Percentiles rank a stretch among this genome's conserved stretches.
Conservation (phyloP, 2,329 filamentous ascomycete genomes). For the Colletotrichum cordylinicola region DNA sequence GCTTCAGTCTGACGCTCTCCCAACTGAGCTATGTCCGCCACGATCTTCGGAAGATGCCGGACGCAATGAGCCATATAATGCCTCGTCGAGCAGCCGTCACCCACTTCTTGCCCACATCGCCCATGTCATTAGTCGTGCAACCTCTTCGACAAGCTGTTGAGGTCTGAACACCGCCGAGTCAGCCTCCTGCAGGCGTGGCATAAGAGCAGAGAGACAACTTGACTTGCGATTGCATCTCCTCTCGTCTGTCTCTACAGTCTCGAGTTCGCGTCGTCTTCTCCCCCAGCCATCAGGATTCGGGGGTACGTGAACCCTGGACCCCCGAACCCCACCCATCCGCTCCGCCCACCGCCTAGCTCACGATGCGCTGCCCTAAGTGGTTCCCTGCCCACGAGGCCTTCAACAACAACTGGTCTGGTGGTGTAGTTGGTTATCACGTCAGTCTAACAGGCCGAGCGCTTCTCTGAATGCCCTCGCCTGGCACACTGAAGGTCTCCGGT, state of each 20-base stretch:
- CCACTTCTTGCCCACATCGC: not conserved
- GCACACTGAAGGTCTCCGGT: constrained; percentile 19
- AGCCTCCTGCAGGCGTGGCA: not conserved
- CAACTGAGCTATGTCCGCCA: constrained; percentile 23
- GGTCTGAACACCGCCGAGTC: not conserved
- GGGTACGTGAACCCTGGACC: not conserved
- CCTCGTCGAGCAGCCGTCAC: no score
- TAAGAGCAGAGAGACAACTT: not conserved
- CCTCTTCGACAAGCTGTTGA: not conserved
- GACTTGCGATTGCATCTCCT: not conserved
- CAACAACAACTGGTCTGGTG: constrained; percentile 22
- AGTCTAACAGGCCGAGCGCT: constrained; percentile 41
- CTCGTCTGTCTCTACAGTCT: not conserved
- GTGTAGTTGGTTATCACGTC: constrained; percentile 54
- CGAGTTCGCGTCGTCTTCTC: not conserved
- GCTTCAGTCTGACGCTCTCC: constrained; percentile 23
- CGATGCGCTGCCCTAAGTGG: not conserved
- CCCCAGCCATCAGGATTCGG: not conserved
- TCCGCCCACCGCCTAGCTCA: not conserved
- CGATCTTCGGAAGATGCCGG: fast-evolving
- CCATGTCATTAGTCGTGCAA: not conserved
- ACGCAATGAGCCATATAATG: not conserved
- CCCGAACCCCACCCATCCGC: not conserved
- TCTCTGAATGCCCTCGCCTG: not conserved
- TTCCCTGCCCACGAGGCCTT: fast-evolving